These are phyloP conservation scores for Leishmania major DNA, from an alignment of 208 protist genomes.

Conservation along the genomic window DNA sequence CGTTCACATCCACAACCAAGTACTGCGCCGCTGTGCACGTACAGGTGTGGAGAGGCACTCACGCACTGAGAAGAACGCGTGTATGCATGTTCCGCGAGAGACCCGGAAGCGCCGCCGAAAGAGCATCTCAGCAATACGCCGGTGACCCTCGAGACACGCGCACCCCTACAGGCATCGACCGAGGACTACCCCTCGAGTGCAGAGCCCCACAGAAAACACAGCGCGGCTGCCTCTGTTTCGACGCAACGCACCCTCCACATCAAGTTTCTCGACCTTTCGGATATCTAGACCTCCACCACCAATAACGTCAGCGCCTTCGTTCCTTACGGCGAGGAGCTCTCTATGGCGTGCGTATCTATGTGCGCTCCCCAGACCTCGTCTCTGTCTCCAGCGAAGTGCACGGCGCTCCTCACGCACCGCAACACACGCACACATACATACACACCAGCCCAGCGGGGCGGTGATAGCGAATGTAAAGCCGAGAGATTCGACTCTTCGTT, in stretches of 20 bases:
- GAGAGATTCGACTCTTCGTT: too few species aligned
- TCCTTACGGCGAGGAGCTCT: neutral
- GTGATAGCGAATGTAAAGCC: neutral
- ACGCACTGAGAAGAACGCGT: neutral
- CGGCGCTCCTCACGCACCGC: neutral
- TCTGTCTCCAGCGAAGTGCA: neutral
- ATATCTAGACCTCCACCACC: neutral
- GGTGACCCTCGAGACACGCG: neutral
- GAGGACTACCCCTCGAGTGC: neutral
- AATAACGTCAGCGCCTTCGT: neutral
- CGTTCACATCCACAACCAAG: neutral
- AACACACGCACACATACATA: too few species aligned
- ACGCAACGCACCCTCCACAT: neutral
- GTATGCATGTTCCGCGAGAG: neutral
- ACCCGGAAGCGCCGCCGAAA: neutral
- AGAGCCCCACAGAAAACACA: neutral
- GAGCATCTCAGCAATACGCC: neutral
- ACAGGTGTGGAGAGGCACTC: neutral
- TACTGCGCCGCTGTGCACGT: neutral
- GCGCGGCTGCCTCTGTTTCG: too few species aligned
- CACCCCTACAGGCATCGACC: neutral
- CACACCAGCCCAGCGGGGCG: neutral
- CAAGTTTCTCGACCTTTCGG: neutral
- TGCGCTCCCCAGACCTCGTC: neutral
- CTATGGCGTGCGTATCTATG: neutral